phyloP scores from a whole-genome alignment of 2,329 filamentous ascomycete species.

The Fusarium sp. region DNA sequence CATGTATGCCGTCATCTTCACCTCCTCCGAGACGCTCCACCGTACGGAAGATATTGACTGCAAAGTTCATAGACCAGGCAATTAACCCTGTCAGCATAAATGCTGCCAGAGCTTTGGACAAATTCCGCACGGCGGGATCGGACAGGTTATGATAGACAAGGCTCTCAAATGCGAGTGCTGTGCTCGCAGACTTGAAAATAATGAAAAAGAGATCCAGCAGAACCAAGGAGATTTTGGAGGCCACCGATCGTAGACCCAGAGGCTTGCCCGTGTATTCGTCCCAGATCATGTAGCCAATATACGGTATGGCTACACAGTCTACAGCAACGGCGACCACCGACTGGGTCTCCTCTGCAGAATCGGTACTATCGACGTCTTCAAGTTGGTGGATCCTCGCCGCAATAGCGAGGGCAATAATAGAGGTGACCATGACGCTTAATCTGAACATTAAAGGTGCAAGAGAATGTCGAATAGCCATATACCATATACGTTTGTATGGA shows the following conservation, averaged over 20 bases:
- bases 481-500: constrained; percentile 71
- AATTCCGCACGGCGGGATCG: constrained; percentile 61
- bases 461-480: constrained; percentile 80
- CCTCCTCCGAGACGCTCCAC: constrained; percentile 72
- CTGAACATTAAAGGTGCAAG: constrained; percentile 89
- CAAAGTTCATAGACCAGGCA: constrained; percentile 92
- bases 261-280: constrained; percentile 98
- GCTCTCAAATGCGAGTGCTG: constrained; percentile 89
- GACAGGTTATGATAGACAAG: constrained; percentile 70
- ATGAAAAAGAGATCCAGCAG: constrained; percentile 96
- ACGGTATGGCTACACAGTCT: constrained; percentile 88
- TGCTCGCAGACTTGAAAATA: constrained; percentile 94
- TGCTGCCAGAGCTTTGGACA: constrained; percentile 77
- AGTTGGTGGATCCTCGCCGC: constrained; percentile 79
- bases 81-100: constrained; percentile 85
- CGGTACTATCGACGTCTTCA: constrained; percentile 60
- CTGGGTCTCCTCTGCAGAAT: constrained; percentile 74
- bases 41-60: constrained; percentile 82
- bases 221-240: constrained; percentile 89
- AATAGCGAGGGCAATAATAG: constrained; percentile 82
- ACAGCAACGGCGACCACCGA: constrained; percentile 91
- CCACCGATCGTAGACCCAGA: constrained; percentile 84
- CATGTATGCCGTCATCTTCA: constrained; percentile 56
- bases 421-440: constrained; percentile 84
- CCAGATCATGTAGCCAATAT: constrained; percentile 92